phyloP scores from a whole-genome alignment of 345 rosid genomes.

The Lumnitzera racemosa region DNA sequence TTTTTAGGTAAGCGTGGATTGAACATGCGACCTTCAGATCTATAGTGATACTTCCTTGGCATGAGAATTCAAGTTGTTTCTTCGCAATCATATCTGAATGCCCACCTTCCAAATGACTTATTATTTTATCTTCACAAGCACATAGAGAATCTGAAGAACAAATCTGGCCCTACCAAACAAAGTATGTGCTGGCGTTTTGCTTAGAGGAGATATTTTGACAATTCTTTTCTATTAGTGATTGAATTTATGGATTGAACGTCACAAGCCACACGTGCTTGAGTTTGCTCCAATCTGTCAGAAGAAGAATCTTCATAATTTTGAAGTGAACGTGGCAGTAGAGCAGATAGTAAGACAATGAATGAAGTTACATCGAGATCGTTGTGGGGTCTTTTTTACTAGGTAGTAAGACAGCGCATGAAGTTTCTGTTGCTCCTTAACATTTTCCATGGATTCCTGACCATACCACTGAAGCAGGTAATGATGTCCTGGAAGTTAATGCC shows the following conservation, averaged over 20 bases:
- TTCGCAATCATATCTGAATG: conserved; percentile 10
- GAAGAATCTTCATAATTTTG: conserved; percentile 13
- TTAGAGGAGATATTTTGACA: conserved; percentile 33
- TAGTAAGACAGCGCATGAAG: conserved; percentile 36
- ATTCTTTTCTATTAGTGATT: conserved; percentile 19
- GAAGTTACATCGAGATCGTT: conserved; percentile 88
- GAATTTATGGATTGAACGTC: conserved; percentile 17
- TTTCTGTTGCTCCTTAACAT: conserved; percentile 35
- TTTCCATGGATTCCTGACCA: conserved; percentile 36
- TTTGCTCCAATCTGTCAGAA: conserved; percentile 20
- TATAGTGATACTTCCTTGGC: conserved; percentile 1
- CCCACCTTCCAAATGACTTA: conserved; percentile 11
- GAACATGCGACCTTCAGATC: not conserved
- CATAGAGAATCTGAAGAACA: conserved; percentile 24
- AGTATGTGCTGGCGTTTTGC: conserved; percentile 39
- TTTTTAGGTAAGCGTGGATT: not conserved
- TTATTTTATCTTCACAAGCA: conserved; percentile 12
- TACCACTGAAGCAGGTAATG: conserved; percentile 40
- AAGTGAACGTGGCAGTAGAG: conserved; percentile 17
- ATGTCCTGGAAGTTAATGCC: conserved; percentile 39
- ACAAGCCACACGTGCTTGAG: conserved; percentile 18
- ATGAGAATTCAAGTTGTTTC: conserved; percentile 6
- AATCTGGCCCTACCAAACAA: conserved; percentile 73
- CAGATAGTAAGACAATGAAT: conserved; percentile 65
- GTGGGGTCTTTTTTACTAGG: conserved; percentile 55